Base-by-base conservation (phyloP, 805 yeast species). In the Saccharomycopsis capsularis region DNA sequence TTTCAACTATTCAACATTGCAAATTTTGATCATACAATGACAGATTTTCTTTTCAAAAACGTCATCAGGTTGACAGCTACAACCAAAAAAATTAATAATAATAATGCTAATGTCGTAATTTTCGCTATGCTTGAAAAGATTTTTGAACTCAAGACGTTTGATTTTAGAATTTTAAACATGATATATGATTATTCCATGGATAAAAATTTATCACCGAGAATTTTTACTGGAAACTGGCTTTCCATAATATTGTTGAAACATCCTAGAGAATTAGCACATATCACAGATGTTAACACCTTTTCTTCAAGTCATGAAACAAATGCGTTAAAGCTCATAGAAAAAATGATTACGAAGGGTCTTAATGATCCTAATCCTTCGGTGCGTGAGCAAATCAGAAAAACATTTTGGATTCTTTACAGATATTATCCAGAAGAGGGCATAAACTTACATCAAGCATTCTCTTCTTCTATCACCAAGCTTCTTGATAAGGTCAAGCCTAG, bases 351-450 rank as follows among this genome's bases (percentile, higher is more conserved):
- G 2, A 81, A 77, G 56, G 82, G 91, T 19, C 67, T 93, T 0
- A 61, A 77, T 0, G 98, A 90, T 62, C 86, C 96, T 0, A 83
- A 84, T 51, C 87, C 90, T 0, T 68, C 76, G 0, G 96, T 86
- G 0, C 73, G 97, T 55, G 95, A 81, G 57, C 68, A 78, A 0
- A 85, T 82, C 68, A 75, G 95, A 60, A 68, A 70, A 2, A 71
- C 88, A 0, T 91, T 74, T 58, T 90, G 96, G 96, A 68, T 75
- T 13, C 74, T 78, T 48, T 73, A 72, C 56, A 69, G 68, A 19
- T 59, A 72, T 4, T 83, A 78, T 65, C 84, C 86, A 0, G 58
- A 63, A 0, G 65, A 68, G 13, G 84, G 81, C 0, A 76, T 73
- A 15, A 55, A 53, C 15, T 51, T 78, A 7, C 55, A 70, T 13